A percentile compares a stretch with the other conserved stretches of the same genome.
These are phyloP conservation scores for Lactifluus pinguis DNA, from an alignment of 768 basidiomycete genomes.

Conservation along the genomic window DNA sequence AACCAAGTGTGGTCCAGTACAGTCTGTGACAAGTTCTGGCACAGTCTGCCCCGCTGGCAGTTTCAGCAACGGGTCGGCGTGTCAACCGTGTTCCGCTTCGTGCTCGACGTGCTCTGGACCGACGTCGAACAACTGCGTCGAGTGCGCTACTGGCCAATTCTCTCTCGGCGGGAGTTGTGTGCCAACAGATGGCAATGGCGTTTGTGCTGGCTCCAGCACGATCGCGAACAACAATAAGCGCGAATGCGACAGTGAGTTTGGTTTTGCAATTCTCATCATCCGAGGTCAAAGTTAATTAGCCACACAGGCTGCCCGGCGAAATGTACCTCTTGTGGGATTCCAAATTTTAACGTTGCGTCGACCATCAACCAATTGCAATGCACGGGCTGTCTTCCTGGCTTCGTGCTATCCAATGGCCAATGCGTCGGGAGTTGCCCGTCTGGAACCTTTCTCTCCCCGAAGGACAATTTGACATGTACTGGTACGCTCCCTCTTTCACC, in stretches of 20 bases:
- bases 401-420: conserved; percentile 56
- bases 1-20: conserved; percentile 52
- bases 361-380: conserved; percentile 60
- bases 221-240: conserved; percentile 76
- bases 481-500: conserved; percentile 36
- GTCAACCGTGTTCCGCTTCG: conserved; percentile 49
- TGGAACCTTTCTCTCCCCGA: conserved; percentile 61
- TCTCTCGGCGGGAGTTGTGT: conserved; percentile 66
- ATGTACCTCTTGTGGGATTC: conserved; percentile 70
- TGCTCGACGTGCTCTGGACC: conserved; percentile 66
- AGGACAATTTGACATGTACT: conserved; percentile 66
- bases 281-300: conserved; percentile 4
- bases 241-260: conserved; percentile 70
- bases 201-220: conserved; percentile 61
- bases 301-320: conserved; percentile 67
- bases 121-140: conserved; percentile 60
- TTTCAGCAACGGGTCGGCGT: conserved; percentile 49
- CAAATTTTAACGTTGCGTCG: conserved; percentile 61
- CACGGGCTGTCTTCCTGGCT: conserved; percentile 71
- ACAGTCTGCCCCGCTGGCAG: conserved; percentile 55
- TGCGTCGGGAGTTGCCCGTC: conserved; percentile 66
- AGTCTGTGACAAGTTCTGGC: conserved; percentile 42
- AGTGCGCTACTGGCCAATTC: conserved; percentile 55
- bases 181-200: conserved; percentile 50
- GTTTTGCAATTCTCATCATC: background rate